These are phyloP conservation scores for Candida sanyaensis DNA, from an alignment of 1,139 yeast species.

Conservation along the genomic window DNA sequence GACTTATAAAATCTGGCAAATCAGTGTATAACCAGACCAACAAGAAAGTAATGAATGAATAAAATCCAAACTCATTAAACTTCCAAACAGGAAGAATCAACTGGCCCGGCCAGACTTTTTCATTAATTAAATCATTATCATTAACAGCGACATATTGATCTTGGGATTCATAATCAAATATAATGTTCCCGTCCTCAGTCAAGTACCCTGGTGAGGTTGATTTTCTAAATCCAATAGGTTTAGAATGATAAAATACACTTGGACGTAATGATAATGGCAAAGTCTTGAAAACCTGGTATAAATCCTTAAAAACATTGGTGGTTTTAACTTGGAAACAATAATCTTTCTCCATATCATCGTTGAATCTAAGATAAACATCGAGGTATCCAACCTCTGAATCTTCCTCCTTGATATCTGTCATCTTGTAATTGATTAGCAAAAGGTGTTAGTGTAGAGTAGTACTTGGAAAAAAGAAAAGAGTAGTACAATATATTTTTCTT, in stretches of 20 bases:
- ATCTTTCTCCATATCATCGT: constrained; percentile 82
- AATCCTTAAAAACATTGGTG: constrained; percentile 56
- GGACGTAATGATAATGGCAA: constrained; percentile 83
- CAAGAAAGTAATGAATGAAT: constrained; percentile 47
- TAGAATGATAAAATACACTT: constrained; percentile 62
- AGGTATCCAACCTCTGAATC: constrained; percentile 29
- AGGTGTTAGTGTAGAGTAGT: neutral
- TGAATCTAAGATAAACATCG: constrained; percentile 83
- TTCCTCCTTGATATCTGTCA: constrained; percentile 5
- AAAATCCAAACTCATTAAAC: constrained; percentile 49
- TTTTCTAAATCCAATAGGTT: constrained; percentile 67
- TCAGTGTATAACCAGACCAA: constrained; percentile 86
- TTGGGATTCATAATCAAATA: constrained; percentile 63
- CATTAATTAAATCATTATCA: constrained; percentile 49
- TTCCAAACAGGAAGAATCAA: constrained; percentile 82
- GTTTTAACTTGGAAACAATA: constrained; percentile 78
- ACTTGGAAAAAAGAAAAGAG: neutral
- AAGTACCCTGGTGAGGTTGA: constrained; percentile 82
- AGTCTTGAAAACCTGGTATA: constrained; percentile 60
- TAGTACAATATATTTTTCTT: neutral
- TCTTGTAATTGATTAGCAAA: neutral
- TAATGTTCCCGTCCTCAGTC: constrained; percentile 78
- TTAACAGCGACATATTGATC: constrained; percentile 44
- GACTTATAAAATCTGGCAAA: constrained; percentile 83
- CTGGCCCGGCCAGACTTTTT: constrained; percentile 87